Evolutionary conservation across 2,329 filamentous ascomycete genomes (phyloP).

Genomic region (Helicocarpus griseus): DNA sequence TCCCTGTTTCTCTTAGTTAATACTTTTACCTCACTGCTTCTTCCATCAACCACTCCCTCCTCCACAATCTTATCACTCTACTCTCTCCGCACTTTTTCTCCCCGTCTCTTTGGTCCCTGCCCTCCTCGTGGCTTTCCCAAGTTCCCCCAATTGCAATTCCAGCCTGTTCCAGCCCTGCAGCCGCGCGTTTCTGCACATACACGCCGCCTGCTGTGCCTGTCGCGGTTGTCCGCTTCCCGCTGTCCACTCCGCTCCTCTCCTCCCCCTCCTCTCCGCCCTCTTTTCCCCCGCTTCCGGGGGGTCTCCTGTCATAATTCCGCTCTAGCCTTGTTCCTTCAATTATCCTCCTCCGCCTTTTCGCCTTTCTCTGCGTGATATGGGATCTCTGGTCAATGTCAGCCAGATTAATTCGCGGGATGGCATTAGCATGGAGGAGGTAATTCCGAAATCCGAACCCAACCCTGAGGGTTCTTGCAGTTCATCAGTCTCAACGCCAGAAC

Average conservation of each 20-base stretch:
- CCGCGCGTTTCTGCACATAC: conserved; percentile 27
- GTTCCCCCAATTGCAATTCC: no score
- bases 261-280: conserved; percentile 1
- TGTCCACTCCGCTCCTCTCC: not conserved
- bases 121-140: not conserved
- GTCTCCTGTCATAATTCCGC: not conserved
- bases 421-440: conserved; percentile 28
- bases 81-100: conserved; percentile 14
- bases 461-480: conserved; percentile 36
- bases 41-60: conserved; percentile 13
- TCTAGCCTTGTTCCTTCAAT: not conserved
- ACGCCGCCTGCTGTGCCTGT: conserved; percentile 13
- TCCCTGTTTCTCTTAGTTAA: conserved; percentile 30
- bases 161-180: not conserved
- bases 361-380: conserved; percentile 22
- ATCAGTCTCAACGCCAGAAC: conserved; percentile 37
- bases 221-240: not conserved
- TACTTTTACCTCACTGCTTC: conserved; percentile 30
- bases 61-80: conserved; percentile 14
- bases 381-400: conserved; percentile 35
- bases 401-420: conserved; percentile 30
- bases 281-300: conserved; percentile 1
- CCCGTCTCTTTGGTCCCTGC: conserved; percentile 9
- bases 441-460: conserved; percentile 33
- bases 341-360: not conserved